Base-by-base conservation (phyloP, 208 protist species). In the Crithidia thermophila region DNA sequence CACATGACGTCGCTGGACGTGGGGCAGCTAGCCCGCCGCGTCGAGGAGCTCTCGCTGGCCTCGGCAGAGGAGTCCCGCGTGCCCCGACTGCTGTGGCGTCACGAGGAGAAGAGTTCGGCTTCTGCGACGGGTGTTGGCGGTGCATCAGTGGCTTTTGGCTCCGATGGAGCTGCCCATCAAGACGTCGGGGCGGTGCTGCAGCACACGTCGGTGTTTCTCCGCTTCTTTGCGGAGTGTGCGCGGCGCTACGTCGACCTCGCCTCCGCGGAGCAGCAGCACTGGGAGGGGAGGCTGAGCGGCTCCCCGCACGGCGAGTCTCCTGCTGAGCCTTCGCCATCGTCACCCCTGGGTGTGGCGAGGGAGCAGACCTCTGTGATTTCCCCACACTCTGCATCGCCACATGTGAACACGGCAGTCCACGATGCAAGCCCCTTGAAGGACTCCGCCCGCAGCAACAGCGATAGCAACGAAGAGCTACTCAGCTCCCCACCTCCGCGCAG, bases 1-100 rank as follows among this genome's bases (percentile, higher is more conserved):
- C 72, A 84, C 42, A 77, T 91, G 72, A 45, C 51, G 21, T 39
- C 69, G 0, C 60, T 83, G 0, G 81, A 82, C 21, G 43, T 80
- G 4, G 50, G 36, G 21, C 34, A 42, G 42, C 65, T 77, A 20
- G 64, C 70, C 5, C 34, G 45, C 4, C 75, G 67, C 4, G 33
- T 81, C 8, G 58, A 27, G 31, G 46, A 42, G 43, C 27, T 75
- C 20, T 21, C 57, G 0, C 2, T 16, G 37, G 21, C 31, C 18
- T 50, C 40, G 5, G 37, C n/a, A 2, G 49, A 11, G 31, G 20
- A 14, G 7, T 36, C 39, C 5, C 68, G 59, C 28, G 23, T 66
- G 1, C 60, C 68, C 1, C 51, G 40, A 28, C 61, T 67, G 40
- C 60, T 43, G 52, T 75, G 59, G 68, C 60, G 60, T 9, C 50